phyloP scores from a whole-genome alignment of 495 filamentous ascomycete species.

The Xylaria telfairii region DNA sequence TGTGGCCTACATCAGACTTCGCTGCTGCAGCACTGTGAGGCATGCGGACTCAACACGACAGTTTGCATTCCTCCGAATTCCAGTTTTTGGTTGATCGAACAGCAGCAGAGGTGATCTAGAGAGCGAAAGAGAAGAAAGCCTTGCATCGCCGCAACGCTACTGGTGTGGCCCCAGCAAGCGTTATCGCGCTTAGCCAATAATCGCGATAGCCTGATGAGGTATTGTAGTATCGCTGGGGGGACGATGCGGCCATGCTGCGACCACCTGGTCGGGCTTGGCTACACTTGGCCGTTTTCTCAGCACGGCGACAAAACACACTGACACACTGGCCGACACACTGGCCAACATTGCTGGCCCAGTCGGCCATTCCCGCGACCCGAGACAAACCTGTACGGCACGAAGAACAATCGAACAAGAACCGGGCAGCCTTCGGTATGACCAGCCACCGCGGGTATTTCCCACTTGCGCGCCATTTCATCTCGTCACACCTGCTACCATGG shows the following conservation, averaged over 20 bases:
- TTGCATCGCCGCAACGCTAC: conserved; percentile 28
- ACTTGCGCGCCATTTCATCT: not conserved
- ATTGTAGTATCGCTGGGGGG: conserved; percentile 4
- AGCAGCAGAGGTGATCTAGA: not conserved
- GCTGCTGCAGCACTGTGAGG: not conserved
- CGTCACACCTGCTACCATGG: conserved; percentile 16
- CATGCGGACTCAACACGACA: not conserved
- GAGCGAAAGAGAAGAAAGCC: conserved; percentile 20
- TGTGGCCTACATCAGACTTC: not conserved
- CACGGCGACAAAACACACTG: too few species aligned
- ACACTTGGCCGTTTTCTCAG: conserved; percentile 5
- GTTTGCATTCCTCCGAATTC: not conserved
- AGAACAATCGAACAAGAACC: conserved; percentile 8
- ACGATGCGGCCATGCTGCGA: conserved; percentile 22
- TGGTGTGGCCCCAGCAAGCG: conserved; percentile 4
- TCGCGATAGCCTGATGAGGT: conserved; percentile 19
- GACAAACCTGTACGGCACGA: conserved; percentile 7
- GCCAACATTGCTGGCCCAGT: conserved; percentile 1
- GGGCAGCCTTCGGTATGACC: conserved; percentile 10
- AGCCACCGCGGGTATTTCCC: conserved; percentile 7
- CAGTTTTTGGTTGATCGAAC: not conserved
- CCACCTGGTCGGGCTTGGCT: conserved; percentile 13
- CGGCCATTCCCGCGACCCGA: conserved; percentile 19
- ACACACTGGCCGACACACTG: not conserved
- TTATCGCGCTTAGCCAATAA: conserved; percentile 27